Conservation (phyloP, 306 rosid genomes). For the Begonia fuchsioides region DNA sequence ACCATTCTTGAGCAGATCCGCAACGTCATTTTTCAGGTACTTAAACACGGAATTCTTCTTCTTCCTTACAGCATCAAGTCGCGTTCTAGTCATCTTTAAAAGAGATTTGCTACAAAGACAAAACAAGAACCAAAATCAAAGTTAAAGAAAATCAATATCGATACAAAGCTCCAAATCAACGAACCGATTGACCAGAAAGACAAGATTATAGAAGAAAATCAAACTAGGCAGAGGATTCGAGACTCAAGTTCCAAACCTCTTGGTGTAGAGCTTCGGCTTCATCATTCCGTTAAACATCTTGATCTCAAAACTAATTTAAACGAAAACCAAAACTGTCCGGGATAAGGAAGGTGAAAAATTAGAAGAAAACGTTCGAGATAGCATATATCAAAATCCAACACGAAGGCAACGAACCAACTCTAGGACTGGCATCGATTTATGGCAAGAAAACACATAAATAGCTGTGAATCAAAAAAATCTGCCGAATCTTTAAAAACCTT, state of each 20-base stretch:
- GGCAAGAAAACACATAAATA: too few species aligned
- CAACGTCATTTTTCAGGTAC: conserved; percentile 46
- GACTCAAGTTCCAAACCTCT: conserved; percentile 31
- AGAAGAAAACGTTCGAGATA: too few species aligned
- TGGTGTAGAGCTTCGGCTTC: conserved; percentile 40
- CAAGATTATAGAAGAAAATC: background rate
- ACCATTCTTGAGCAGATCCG: conserved; percentile 45
- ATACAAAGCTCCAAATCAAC: background rate
- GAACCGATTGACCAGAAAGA: background rate
- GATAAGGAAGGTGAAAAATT: too few species aligned
- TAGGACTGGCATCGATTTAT: too few species aligned
- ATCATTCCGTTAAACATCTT: conserved; percentile 47
- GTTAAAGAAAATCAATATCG: background rate
- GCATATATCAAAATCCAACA: too few species aligned
- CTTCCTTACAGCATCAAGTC: conserved; percentile 33
- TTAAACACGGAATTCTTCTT: conserved; percentile 36
- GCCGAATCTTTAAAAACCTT: too few species aligned
- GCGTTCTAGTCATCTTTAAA: conserved; percentile 21
- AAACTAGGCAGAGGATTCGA: background rate
- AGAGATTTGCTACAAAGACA: conserved; percentile 33
- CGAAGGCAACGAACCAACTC: too few species aligned
- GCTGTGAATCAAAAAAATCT: too few species aligned
- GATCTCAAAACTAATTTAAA: background rate
- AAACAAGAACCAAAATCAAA: conserved; percentile 9
- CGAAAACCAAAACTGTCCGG: too few species aligned